These are phyloP conservation scores for Trichoderma oligosporum DNA, from an alignment of 2,329 filamentous ascomycete species.

Conservation along the genomic window DNA sequence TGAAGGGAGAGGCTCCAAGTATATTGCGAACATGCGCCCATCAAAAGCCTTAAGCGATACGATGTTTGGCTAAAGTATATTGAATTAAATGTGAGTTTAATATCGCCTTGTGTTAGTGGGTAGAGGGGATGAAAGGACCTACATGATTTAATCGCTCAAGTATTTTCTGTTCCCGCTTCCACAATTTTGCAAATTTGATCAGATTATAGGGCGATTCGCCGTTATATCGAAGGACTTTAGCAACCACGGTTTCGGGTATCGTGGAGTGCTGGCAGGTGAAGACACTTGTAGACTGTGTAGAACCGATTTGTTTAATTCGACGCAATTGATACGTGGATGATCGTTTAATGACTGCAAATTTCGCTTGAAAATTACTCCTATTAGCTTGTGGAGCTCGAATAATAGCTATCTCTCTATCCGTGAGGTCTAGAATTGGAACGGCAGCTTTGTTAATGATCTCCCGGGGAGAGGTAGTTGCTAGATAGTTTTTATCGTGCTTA, in stretches of 20 bases:
- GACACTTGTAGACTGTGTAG: background rate
- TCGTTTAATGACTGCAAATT: too few relatives aligned
- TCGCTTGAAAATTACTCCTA: background rate
- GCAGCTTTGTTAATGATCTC: background rate
- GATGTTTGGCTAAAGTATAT: background rate
- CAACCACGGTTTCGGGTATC: background rate
- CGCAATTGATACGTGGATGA: background rate
- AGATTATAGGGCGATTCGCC: background rate
- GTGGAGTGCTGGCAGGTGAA: background rate
- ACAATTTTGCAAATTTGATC: background rate
- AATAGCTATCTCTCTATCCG: too few relatives aligned
- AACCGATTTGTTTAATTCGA: background rate
- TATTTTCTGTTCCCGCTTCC: background rate
- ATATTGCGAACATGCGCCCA: background rate
- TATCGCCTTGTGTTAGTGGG: background rate
- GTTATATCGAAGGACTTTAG: background rate
- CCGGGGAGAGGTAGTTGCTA: background rate
- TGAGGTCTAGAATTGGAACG: too few relatives aligned
- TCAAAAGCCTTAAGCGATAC: conserved; percentile 1
- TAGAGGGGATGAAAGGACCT: background rate
- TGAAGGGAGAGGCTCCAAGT: background rate
- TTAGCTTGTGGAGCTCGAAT: too few relatives aligned
- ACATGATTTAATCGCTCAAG: background rate
- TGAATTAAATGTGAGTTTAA: background rate
- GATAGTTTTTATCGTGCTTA: background rate